A percentile compares a stretch with the other conserved stretches of the same genome.
These are phyloP conservation scores for Phytophthora pinifolia DNA, from an alignment of 352 stramenopile genomes.

Conservation along the genomic window DNA sequence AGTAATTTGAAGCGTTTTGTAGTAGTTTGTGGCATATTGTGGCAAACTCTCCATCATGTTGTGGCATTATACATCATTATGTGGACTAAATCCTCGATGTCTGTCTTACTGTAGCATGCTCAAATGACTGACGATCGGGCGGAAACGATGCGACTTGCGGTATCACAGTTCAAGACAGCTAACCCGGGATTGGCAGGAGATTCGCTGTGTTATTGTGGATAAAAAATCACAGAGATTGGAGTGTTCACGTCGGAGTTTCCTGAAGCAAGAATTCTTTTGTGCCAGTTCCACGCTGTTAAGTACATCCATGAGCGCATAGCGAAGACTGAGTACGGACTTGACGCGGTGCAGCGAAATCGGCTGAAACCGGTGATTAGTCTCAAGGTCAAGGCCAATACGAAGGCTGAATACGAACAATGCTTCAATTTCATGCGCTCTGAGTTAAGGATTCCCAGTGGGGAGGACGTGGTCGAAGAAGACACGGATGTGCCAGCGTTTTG, in stretches of 20 bases:
- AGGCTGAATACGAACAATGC: background rate
- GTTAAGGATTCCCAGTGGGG: background rate
- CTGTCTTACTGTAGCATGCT: slow-evolving; percentile 5
- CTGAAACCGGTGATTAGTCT: no score
- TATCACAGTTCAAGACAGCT: slow-evolving; percentile 9
- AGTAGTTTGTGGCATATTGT: no score
- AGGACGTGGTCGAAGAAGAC: background rate
- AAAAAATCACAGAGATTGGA: slow-evolving; percentile 18
- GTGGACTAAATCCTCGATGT: no score
- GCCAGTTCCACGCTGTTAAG: no score
- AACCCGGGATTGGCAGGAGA: slow-evolving; percentile 7
- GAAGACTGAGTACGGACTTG: no score
- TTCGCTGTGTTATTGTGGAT: slow-evolving; percentile 17
- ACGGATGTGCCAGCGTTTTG: background rate
- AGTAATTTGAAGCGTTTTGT: no score
- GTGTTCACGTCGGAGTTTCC: slow-evolving; percentile 1
- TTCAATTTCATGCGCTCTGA: background rate
- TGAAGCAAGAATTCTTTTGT: no score
- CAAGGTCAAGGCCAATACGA: background rate
- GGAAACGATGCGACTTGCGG: slow-evolving; percentile 1
- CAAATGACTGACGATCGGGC: slow-evolving; percentile 4
- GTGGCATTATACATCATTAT: no score
- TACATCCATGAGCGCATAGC: no score
- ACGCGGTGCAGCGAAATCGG: no score
- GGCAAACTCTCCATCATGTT: no score